Evolutionary conservation across 371 early-diverging fungal species (phyloP).

Genomic region (Mucor indicus): DNA sequence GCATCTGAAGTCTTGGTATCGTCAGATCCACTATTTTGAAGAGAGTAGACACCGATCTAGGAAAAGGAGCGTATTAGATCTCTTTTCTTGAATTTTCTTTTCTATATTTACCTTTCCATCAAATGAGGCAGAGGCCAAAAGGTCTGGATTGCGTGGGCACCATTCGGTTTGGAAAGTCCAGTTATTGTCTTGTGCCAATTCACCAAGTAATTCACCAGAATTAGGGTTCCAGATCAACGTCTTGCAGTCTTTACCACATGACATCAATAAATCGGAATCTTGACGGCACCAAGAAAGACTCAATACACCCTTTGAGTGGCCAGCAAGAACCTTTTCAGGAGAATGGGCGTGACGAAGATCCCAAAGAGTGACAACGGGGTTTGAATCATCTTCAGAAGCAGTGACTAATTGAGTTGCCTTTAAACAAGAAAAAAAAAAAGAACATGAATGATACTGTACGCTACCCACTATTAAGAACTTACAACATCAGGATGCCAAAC

Average conservation of each 20-base stretch:
- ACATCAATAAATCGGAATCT: constrained; percentile 85
- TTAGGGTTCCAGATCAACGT: constrained; percentile 89
- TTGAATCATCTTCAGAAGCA: constrained; percentile 86
- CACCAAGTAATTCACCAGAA: constrained; percentile 69
- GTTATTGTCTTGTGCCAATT: constrained; percentile 76
- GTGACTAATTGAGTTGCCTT: constrained; percentile 23
- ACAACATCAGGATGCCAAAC: constrained; percentile 95
- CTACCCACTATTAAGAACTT: constrained; percentile 27
- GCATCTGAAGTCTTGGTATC: constrained; percentile 18
- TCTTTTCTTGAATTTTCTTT: not conserved
- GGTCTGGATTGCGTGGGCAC: constrained; percentile 90
- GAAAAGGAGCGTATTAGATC: not conserved
- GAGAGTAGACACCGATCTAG: constrained; percentile 76
- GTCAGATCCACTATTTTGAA: constrained; percentile 61
- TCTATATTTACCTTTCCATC: constrained; percentile 57
- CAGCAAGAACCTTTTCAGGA: constrained; percentile 74
- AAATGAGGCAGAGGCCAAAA: constrained; percentile 83
- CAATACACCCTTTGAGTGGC: constrained; percentile 87
- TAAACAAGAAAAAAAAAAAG: not conserved
- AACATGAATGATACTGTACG: too few species aligned
- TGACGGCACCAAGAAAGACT: constrained; percentile 91
- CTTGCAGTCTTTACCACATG: constrained; percentile 90
- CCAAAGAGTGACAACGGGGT: constrained; percentile 86
- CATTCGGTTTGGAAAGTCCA: constrained; percentile 94
- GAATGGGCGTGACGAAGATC: constrained; percentile 92